Evolutionary conservation across 768 basidiomycete species (phyloP).

Genomic region (Floccularia luteovirens): DNA sequence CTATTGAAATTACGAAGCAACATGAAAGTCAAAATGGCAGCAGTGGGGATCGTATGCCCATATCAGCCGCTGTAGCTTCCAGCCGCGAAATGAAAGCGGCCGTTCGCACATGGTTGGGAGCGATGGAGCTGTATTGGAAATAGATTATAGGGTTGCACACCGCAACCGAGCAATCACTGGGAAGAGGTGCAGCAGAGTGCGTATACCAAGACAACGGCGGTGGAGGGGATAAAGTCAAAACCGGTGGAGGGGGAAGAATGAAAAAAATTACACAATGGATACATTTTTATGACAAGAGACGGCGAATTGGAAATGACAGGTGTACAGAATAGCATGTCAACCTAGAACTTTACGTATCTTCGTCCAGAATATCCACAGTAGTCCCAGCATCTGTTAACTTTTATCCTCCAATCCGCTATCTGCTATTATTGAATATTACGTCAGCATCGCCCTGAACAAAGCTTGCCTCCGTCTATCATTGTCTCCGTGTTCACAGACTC

Average conservation of each 20-base stretch:
- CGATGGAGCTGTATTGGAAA: too few relatives aligned
- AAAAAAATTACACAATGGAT: neutral
- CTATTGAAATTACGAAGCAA: too few relatives aligned
- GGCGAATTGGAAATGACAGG: neutral
- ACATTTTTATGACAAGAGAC: neutral
- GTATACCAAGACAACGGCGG: slow-evolving; percentile 5
- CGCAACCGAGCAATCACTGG: too few relatives aligned
- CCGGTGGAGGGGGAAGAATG: neutral
- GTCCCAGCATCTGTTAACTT: too few relatives aligned
- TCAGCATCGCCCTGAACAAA: slow-evolving; percentile 1
- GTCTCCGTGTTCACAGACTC: neutral
- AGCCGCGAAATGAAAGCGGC: too few relatives aligned
- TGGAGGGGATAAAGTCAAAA: slow-evolving; percentile 5
- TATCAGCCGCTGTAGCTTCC: too few relatives aligned
- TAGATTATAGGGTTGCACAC: too few relatives aligned
- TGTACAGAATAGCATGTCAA: neutral
- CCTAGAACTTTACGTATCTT: neutral
- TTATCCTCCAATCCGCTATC: slow-evolving; percentile 2
- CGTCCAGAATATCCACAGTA: too few relatives aligned
- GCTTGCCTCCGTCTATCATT: neutral
- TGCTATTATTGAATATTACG: neutral
- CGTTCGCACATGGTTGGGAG: too few relatives aligned
- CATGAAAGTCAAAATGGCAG: too few relatives aligned
- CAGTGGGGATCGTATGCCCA: too few relatives aligned
- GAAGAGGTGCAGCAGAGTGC: too few relatives aligned